Evolutionary conservation across 2,329 filamentous ascomycete genomes (phyloP).

Genomic region (Dichotomopilus funicola): DNA sequence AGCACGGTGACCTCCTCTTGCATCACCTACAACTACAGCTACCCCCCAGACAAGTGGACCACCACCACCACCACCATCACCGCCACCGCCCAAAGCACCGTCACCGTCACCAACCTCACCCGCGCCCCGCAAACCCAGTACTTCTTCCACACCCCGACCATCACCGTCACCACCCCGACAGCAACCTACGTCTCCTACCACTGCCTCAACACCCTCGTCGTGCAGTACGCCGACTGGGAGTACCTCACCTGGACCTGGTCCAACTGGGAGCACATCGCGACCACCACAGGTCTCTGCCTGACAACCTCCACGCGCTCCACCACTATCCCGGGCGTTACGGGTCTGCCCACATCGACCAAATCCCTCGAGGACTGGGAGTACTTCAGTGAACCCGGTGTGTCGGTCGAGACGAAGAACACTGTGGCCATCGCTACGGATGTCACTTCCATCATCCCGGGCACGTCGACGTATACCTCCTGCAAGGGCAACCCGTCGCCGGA

Average conservation of each 20-base stretch:
- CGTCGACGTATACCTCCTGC: slow-evolving; percentile 3
- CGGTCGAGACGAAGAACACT: slow-evolving; percentile 10
- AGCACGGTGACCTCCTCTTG: slow-evolving; percentile 9
- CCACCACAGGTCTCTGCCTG: slow-evolving; percentile 9
- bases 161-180: slow-evolving; percentile 4
- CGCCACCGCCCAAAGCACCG: background rate
- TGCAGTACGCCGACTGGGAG: slow-evolving; percentile 6
- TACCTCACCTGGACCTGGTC: slow-evolving; percentile 11
- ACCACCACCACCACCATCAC: background rate
- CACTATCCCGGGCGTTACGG: slow-evolving; percentile 11
- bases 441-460: background rate
- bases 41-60: background rate
- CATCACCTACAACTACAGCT: slow-evolving; percentile 8
- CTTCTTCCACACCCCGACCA: slow-evolving; percentile 1
- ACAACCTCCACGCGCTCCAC: slow-evolving; percentile 12
- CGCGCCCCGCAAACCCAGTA: background rate
- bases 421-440: slow-evolving; percentile 5
- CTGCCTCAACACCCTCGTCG: slow-evolving; percentile 14
- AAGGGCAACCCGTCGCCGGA: background rate
- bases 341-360: background rate
- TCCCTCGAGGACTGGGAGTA: slow-evolving; percentile 14
- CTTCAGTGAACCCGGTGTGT: slow-evolving; percentile 1
- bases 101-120: slow-evolving; percentile 8
- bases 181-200: slow-evolving; percentile 4
- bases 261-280: background rate